phyloP scores from a whole-genome alignment of 2,329 filamentous ascomycete species.

The Didymella sp. region DNA sequence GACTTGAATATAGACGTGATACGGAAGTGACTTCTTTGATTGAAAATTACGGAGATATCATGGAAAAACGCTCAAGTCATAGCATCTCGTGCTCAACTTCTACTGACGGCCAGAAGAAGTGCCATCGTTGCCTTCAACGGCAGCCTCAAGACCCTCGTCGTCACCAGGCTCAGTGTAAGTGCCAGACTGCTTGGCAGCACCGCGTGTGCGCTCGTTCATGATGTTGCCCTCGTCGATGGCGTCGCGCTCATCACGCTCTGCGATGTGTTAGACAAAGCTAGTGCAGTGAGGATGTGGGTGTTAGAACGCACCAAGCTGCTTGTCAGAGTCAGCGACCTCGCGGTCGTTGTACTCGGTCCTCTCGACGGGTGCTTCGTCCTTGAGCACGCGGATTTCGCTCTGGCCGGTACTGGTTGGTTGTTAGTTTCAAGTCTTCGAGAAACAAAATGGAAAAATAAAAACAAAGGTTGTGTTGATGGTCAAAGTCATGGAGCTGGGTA shows the following conservation, averaged over 20 bases:
- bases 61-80: not conserved
- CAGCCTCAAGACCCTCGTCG: slow-evolving; percentile 56
- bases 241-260: slow-evolving; percentile 57
- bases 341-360: slow-evolving; percentile 52
- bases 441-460: no score
- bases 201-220: slow-evolving; percentile 56
- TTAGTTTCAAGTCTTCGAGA: not conserved
- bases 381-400: slow-evolving; percentile 54
- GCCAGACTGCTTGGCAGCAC: slow-evolving; percentile 54
- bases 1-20: not conserved
- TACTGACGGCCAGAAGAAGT: slow-evolving; percentile 39
- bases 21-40: not conserved
- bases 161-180: slow-evolving; percentile 61
- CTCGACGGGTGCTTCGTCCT: slow-evolving; percentile 55
- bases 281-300: no score
- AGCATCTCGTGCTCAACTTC: not conserved
- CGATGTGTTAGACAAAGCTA: not conserved
- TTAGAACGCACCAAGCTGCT: slow-evolving; percentile 52
- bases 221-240: slow-evolving; percentile 60
- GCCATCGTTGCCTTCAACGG: slow-evolving; percentile 47
- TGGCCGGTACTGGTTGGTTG: slow-evolving; percentile 54
- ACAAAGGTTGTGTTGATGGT: no score
- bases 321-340: slow-evolving; percentile 56
- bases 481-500: no score
- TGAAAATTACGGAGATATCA: not conserved